Percentiles rank a stretch among this genome's conserved stretches.
phyloP scores from a whole-genome alignment of 179 eudicot genomes.

The Gypsophila paniculata region DNA sequence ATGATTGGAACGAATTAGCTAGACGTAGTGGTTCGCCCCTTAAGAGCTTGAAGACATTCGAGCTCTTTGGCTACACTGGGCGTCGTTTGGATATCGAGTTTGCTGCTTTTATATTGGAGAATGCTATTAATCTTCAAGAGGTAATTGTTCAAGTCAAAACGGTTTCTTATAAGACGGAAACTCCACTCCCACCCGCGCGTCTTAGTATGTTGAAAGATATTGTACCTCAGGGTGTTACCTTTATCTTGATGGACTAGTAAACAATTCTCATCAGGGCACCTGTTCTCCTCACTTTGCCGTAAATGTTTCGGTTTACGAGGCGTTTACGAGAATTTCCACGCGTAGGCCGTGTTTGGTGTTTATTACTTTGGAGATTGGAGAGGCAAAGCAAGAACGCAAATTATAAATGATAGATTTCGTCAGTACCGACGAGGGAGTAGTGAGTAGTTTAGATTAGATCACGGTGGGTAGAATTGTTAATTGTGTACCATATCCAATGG shows the following conservation, averaged over 20 bases:
- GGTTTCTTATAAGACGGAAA: too few relatives aligned
- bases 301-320: too few relatives aligned
- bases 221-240: neutral
- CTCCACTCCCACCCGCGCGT: neutral
- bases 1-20: neutral
- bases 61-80: slow-evolving; percentile 2
- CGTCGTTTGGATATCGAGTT: slow-evolving; percentile 7
- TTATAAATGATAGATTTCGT: too few relatives aligned
- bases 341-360: too few relatives aligned
- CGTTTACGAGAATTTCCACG: too few relatives aligned
- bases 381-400: too few relatives aligned
- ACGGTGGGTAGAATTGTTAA: too few relatives aligned
- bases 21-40: neutral
- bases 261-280: neutral
- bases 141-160: neutral
- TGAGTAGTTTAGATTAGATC: too few relatives aligned
- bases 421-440: too few relatives aligned
- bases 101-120: neutral
- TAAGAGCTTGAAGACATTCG: neutral
- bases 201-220: neutral
- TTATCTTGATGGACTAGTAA: neutral
- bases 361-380: too few relatives aligned
- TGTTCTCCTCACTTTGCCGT: too few relatives aligned
- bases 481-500: too few relatives aligned
- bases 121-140: neutral